Conservation (phyloP, 768 basidiomycete genomes). For the Boletus reticulatus region DNA sequence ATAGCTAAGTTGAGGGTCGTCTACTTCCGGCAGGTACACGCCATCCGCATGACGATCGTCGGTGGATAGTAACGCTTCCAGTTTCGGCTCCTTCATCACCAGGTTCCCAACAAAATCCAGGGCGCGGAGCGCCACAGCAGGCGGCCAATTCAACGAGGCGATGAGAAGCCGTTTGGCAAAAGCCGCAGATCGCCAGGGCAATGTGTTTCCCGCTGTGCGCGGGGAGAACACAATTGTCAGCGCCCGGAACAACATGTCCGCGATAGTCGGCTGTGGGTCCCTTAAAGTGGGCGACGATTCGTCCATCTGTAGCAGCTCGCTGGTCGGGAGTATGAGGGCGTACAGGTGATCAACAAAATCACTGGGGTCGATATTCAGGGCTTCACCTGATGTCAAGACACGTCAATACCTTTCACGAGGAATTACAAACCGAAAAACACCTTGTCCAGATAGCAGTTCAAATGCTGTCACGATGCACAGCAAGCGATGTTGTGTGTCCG, state of each 20-base stretch:
- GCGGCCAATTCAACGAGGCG: constrained; percentile 79
- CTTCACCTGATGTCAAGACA: constrained; percentile 63
- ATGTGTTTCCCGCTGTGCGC: constrained; percentile 51
- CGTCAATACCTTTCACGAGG: constrained; percentile 7
- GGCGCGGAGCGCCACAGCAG: constrained; percentile 58
- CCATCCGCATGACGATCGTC: constrained; percentile 87
- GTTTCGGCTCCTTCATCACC: constrained; percentile 71
- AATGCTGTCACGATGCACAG: constrained; percentile 96
- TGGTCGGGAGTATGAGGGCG: constrained; percentile 73
- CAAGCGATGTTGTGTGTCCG: constrained; percentile 57
- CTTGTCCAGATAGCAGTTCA: constrained; percentile 95
- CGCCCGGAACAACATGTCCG: constrained; percentile 84
- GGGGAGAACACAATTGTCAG: constrained; percentile 81
- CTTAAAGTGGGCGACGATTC: constrained; percentile 34
- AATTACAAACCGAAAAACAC: constrained; percentile 35
- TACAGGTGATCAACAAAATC: constrained; percentile 89
- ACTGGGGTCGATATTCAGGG: constrained; percentile 91
- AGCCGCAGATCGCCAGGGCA: constrained; percentile 80
- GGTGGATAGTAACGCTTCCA: constrained; percentile 82
- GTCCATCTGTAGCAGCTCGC: constrained; percentile 65
- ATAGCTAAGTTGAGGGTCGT: constrained; percentile 83
- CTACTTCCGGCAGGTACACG: constrained; percentile 78
- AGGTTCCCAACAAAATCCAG: constrained; percentile 73
- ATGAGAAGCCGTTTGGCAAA: constrained; percentile 91
- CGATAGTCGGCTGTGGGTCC: constrained; percentile 36